Evolutionary conservation across 2,329 filamentous ascomycete species (phyloP), one percentile per base, ranked within the genome.

Genomic region (Venturia asperata): DNA sequence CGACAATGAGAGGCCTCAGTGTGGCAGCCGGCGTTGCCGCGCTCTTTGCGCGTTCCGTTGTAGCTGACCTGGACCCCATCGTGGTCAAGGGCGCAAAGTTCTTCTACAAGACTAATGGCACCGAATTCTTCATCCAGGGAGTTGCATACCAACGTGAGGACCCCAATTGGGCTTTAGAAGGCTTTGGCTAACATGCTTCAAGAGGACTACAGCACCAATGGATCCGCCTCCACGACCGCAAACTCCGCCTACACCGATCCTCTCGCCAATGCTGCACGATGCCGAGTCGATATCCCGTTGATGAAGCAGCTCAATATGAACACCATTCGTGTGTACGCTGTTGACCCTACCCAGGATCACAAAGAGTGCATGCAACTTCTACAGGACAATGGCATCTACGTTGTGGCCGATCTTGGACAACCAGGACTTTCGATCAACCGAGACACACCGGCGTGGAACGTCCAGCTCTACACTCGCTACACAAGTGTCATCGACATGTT

Each of bases 281-380:
- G 94, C 83, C 84, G 85, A 76, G 90, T 93, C 71, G 94, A 99
- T 75, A 85, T 99, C 61, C 91, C 91, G 60, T 85, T 90, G 71
- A 83, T 99, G 70, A 76, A 84, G 74, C 80, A 91, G 76, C 84
- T 97, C 67, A 83, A 86, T 68, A 96, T 92, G 78, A 99, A 99
- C 80, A 87, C 87, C 71, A 93, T 99, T 77, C 93, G 94, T 77
- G 92, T 94, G 65, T 99, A 99, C 77, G 92, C 93, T 71, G 86
- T 97, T 72, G 85, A 97, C 79, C 90, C 93, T 30, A 85, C 82
- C 19, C 77, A 82, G 70, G 82, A 95, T 79, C 94, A 99, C 80
- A 81, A 83, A 64, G 83, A 82, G 63, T 97, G 94, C 81, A 97
- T 99, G 92, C 81, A 83, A 70, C 76, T 91, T 69, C 85, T 99